These are phyloP conservation scores for Byssoonygena ceratinophila DNA, from an alignment of 2,329 filamentous ascomycete species.

Conservation along the genomic window DNA sequence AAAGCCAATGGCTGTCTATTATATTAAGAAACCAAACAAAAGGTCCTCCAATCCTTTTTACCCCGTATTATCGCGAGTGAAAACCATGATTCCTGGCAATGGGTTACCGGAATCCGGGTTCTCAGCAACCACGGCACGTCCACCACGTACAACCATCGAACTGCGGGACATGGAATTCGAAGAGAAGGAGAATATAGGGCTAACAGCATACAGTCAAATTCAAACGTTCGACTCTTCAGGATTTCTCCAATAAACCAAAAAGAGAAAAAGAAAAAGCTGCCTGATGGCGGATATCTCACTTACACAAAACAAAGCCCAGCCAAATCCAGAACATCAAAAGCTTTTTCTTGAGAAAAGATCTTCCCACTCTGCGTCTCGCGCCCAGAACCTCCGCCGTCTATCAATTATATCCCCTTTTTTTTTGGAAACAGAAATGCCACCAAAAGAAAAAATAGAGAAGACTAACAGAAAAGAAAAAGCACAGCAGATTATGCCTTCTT, in stretches of 20 bases:
- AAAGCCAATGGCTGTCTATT: neutral
- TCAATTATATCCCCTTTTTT: no score
- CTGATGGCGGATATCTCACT: no score
- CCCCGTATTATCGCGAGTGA: neutral
- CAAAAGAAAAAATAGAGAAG: neutral
- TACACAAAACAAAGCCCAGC: no score
- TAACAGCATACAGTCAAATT: neutral
- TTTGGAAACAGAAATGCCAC: neutral
- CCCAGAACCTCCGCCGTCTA: no score
- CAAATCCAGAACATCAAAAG: no score
- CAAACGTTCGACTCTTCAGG: neutral
- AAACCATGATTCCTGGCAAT: neutral
- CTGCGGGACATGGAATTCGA: neutral
- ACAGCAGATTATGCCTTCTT: constrained; percentile 12
- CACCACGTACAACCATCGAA: neutral
- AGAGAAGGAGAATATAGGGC: neutral
- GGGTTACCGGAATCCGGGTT: neutral
- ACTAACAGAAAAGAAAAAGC: neutral
- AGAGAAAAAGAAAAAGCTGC: neutral
- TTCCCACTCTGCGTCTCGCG: no score
- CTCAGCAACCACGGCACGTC: neutral
- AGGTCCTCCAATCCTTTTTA: neutral
- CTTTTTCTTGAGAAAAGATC: no score
- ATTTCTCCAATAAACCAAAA: neutral
- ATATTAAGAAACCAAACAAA: neutral